These are phyloP conservation scores for Ceratocystis lukuohia DNA, from an alignment of 2,329 filamentous ascomycete genomes.

Conservation along the genomic window DNA sequence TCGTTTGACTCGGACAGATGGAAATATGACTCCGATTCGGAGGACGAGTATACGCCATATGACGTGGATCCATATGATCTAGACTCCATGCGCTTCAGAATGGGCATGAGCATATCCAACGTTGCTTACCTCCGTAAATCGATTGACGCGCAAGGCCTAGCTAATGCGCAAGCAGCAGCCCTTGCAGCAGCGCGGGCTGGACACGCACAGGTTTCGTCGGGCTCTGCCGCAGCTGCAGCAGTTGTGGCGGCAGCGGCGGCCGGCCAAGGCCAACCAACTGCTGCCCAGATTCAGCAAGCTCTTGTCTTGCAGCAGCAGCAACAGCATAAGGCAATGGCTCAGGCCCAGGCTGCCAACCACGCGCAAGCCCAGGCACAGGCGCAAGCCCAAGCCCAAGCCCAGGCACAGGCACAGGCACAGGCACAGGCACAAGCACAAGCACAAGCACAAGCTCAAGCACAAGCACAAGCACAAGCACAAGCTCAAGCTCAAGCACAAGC, in stretches of 20 bases:
- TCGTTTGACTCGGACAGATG: slow-evolving; percentile 47
- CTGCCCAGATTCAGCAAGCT: slow-evolving; percentile 20
- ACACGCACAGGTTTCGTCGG: slow-evolving; percentile 20
- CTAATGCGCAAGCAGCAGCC: slow-evolving; percentile 20
- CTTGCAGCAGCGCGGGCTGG: slow-evolving; percentile 19
- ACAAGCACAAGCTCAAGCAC: slow-evolving; percentile 21
- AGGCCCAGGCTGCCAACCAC: slow-evolving; percentile 22
- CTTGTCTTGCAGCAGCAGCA: slow-evolving; percentile 21
- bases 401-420: slow-evolving; percentile 10
- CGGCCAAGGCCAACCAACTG: slow-evolving; percentile 1
- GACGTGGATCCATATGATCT: slow-evolving; percentile 59
- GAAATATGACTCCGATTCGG: slow-evolving; percentile 77
- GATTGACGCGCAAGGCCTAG: slow-evolving; percentile 23
- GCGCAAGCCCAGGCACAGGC: slow-evolving; percentile 21
- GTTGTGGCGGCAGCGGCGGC: slow-evolving; percentile 22
- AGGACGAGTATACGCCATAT: slow-evolving; percentile 74
- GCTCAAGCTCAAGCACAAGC: slow-evolving; percentile 22
- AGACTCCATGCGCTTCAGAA: slow-evolving; percentile 45
- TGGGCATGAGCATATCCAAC: slow-evolving; percentile 13
- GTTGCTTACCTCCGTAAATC: slow-evolving; percentile 19
- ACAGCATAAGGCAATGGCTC: slow-evolving; percentile 21
- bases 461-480: slow-evolving; percentile 11
- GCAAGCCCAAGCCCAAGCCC: slow-evolving; percentile 21
- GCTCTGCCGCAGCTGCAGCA: slow-evolving; percentile 20
- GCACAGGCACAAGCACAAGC: slow-evolving; percentile 6